Percentiles rank a stretch among this genome's conserved stretches.
Conservation (phyloP, 2,329 filamentous ascomycete species). For the Dichotomopilus funicola region DNA sequence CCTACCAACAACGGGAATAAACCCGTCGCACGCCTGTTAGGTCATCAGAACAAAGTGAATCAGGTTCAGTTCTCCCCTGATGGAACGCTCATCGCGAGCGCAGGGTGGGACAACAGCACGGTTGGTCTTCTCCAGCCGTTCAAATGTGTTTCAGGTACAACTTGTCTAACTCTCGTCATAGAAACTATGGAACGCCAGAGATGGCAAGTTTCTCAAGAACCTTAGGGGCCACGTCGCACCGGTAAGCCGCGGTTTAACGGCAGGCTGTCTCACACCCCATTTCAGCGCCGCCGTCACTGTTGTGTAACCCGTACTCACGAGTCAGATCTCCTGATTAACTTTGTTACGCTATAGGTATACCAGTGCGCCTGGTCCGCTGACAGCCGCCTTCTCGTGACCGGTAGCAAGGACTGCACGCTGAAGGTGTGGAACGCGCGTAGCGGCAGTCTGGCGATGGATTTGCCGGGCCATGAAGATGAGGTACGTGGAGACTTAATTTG, state of each 20-base stretch:
- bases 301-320: neutral
- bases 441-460: conserved; percentile 70
- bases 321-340: no score
- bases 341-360: conserved; percentile 52
- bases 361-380: conserved; percentile 90
- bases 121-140: conserved; percentile 3
- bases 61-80: conserved; percentile 93
- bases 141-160: neutral
- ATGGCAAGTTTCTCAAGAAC: conserved; percentile 75
- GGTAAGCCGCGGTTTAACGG: conserved; percentile 9
- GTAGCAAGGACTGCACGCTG: conserved; percentile 84
- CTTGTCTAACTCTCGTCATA: conserved; percentile 1
- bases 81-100: conserved; percentile 77
- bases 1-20: conserved; percentile 67
- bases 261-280: neutral
- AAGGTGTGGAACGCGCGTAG: conserved; percentile 92
- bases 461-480: conserved; percentile 86
- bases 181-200: conserved; percentile 34
- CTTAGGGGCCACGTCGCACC: conserved; percentile 58
- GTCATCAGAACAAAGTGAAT: conserved; percentile 95
- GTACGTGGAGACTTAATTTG: conserved; percentile 1
- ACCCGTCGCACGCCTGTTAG: conserved; percentile 79
- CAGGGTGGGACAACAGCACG: conserved; percentile 74
- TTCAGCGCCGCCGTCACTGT: neutral
- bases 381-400: conserved; percentile 79